Evolutionary conservation across 257 asterid genomes (phyloP).

Genomic region (Nicotiana tabacum): DNA sequence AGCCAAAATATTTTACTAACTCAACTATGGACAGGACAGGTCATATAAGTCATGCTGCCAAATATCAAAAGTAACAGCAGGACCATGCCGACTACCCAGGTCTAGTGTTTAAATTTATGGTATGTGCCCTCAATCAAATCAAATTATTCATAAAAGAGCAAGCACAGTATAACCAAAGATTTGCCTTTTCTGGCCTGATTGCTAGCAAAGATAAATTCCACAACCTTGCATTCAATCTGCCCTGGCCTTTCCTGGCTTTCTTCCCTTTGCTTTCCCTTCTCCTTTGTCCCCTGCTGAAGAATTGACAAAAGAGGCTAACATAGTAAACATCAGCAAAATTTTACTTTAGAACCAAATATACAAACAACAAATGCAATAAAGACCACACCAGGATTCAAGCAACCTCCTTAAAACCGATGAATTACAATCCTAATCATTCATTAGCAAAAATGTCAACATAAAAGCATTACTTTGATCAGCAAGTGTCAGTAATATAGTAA

Average conservation of each 20-base stretch:
- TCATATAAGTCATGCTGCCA: too few species aligned
- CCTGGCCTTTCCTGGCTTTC: slow-evolving; percentile 28
- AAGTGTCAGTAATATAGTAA: not conserved
- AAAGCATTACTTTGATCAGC: not conserved
- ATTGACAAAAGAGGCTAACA: not conserved
- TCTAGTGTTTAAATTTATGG: too few species aligned
- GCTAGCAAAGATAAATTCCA: not conserved
- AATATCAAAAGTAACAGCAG: too few species aligned
- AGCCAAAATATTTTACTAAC: not conserved
- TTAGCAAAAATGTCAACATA: not conserved
- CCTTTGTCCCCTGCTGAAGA: slow-evolving; percentile 27
- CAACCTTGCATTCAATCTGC: slow-evolving; percentile 45
- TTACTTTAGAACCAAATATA: not conserved
- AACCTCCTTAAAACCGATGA: slow-evolving; percentile 2
- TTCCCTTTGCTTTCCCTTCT: slow-evolving; percentile 20
- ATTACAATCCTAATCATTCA: not conserved
- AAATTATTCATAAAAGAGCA: not conserved
- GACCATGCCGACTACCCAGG: too few species aligned
- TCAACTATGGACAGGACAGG: not conserved
- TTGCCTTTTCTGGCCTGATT: not conserved
- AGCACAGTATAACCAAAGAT: not conserved
- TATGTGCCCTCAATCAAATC: not conserved
- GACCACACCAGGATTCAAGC: not conserved
- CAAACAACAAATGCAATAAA: not conserved
- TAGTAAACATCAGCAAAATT: not conserved